These are phyloP conservation scores for Penicillium paneum DNA, from an alignment of 2,329 filamentous ascomycete genomes.

Conservation along the genomic window DNA sequence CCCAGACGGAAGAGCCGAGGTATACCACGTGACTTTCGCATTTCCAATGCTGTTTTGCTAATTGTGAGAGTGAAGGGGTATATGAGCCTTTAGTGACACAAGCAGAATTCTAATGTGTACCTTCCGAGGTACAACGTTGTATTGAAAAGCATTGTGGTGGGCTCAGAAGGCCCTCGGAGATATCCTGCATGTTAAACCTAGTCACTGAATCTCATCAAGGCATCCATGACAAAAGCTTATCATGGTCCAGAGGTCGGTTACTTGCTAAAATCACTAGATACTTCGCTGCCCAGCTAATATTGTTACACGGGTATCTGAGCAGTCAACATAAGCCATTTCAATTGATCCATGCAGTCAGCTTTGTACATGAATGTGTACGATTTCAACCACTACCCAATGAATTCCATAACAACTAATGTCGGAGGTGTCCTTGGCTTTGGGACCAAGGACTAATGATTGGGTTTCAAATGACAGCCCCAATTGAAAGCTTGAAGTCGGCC, in stretches of 20 bases:
- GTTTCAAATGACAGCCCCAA: not conserved
- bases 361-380: not conserved
- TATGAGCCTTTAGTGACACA: not conserved
- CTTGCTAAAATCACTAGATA: not conserved
- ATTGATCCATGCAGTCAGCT: not conserved
- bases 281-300: not conserved
- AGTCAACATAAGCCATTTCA: not conserved
- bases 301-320: not conserved
- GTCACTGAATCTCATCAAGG: not conserved
- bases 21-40: constrained; percentile 13
- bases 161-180: not conserved
- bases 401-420: not conserved
- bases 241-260: too few relatives aligned
- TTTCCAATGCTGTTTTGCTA: not conserved
- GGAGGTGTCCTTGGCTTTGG: not conserved
- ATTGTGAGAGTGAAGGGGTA: too few relatives aligned
- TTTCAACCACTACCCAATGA: not conserved
- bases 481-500: not conserved
- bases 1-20: constrained; percentile 22
- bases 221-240: not conserved
- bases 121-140: not conserved
- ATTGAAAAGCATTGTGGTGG: not conserved
- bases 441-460: not conserved
- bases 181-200: not conserved
- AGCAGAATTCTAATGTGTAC: not conserved